Base-by-base conservation (phyloP, 345 rosid species). In the Gossypium ekmanianum region DNA sequence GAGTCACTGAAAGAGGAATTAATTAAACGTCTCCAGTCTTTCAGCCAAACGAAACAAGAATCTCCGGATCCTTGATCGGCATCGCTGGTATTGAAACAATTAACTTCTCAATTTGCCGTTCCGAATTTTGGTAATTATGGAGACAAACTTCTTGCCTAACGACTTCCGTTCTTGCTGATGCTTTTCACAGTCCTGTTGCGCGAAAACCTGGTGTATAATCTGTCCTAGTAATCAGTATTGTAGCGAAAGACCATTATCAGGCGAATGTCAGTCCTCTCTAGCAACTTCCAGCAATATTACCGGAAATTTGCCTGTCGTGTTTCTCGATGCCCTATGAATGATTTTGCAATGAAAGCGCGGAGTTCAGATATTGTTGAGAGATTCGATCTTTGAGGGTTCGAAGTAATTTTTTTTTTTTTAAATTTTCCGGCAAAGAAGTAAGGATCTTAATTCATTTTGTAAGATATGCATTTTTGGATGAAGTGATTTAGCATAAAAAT, bases 1-100 rank as follows among this genome's bases (percentile, higher is more conserved):
- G 90, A 87, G 62, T 81, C 88, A 22, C 73, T 96, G 80, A 96
- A 89, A 82, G 91, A 89, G 78, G 84, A 87, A 59, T 85, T 93
- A 11, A 82, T 92, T 54, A 86, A 83, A 56, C 82, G 72, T 61
- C 86, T 96, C 51, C 78, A 71, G 74, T 74, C 84, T 72, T 85
- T 87, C 77, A 81, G 87, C 79, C 78, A 83, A 80, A 85, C 84
- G 68, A 86, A 87, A 74, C 76, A 54, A 63, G 69, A 73, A 18
- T 43, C 68, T 44, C 73, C 43, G 2, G 44, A 71, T 65, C 66
- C 76, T 62, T 74, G 78, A 84, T 73, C 68, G 26, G 65, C 79
- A 68, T 56, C 51, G 71, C 56, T 68, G 78, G 71, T 80, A 76
- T 17, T 16, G 74, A 9, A 79, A 70, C 55, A 72, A 56, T 11